Base-by-base conservation (phyloP, 352 stramenopile genomes). In the Peronospora farinosa region DNA sequence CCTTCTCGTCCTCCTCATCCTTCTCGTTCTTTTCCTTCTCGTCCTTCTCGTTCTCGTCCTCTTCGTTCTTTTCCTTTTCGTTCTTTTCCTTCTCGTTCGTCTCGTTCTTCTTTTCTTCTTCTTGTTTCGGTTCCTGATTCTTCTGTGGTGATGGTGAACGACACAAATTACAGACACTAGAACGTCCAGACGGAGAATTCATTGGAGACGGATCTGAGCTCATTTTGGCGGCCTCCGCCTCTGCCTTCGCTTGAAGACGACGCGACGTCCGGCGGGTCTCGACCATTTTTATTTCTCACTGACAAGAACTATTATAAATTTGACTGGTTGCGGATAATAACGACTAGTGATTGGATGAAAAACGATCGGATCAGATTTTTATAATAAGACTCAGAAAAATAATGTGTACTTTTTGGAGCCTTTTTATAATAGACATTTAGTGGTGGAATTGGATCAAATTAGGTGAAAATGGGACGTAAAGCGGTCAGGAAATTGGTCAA, bases 241-340 rank as follows among this genome's bases (percentile, higher is more conserved):
- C 44, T 5, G 57, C 44, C 57, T 81, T 75, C 13, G 71, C 72
- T 63, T 85, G 74, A 23, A 88, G 67, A 21, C 78, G 78, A 40
- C 59, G 69, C 23, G 74, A 81, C 45, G 69, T 76, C 21, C 78
- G 50, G 54, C 78, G 72, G 45, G 78, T 88, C 32, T 71, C 63
- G 37, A 88, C 78, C 78, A 88, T 88, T 12, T 44, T 52, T n/a
- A n/a, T n/a, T n/a, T 39, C 39, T 38, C n/a, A 13, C 8, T 39
- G 0, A n/a, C 8, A 25, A 23, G n/a, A n/a, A n/a, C n/a, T 25
- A 23, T 3, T 54, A 48, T 27, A 21, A 3, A 27, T 7, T 53
- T 65, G 61, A 55, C 47, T 65, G 56, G 60, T 32, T 46, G 1
- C 11, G 25, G 30, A 35, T 11, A 7, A 8, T 33, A 10, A 36